Conservation (phyloP, 2,329 filamentous ascomycete species). For the Dothistroma septosporum region DNA sequence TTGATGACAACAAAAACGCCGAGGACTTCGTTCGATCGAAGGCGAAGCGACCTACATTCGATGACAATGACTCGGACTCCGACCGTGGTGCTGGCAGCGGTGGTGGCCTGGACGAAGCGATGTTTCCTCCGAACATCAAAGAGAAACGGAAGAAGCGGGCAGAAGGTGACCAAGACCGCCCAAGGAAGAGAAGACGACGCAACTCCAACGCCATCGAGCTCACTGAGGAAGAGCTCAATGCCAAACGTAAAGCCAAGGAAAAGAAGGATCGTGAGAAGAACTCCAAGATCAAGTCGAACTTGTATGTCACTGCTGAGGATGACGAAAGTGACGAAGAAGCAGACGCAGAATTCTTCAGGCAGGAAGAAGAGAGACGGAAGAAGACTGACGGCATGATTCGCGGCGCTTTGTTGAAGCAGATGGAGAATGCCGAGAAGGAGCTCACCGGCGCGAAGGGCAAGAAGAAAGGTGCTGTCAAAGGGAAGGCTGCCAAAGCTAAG, state of each 20-base stretch:
- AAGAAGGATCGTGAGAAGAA: slow-evolving; percentile 72
- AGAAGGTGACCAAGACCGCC: slow-evolving; percentile 34
- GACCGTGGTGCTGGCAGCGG: slow-evolving; percentile 38
- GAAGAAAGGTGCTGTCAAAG: slow-evolving; percentile 20
- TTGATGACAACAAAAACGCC: slow-evolving; percentile 70
- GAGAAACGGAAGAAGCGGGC: slow-evolving; percentile 20
- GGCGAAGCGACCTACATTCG: slow-evolving; percentile 53
- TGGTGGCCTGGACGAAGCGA: slow-evolving; percentile 23
- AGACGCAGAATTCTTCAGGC: slow-evolving; percentile 69
- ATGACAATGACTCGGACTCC: slow-evolving; percentile 57
- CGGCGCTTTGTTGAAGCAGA: slow-evolving; percentile 45
- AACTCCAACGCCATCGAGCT: slow-evolving; percentile 52
- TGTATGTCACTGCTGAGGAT: slow-evolving; percentile 78
- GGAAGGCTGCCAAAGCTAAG: slow-evolving; percentile 15
- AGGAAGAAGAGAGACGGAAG: slow-evolving; percentile 64
- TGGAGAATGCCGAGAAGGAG: slow-evolving; percentile 32
- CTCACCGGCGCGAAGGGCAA: slow-evolving; percentile 22
- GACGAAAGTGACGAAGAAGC: slow-evolving; percentile 81
- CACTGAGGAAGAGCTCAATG: slow-evolving; percentile 57
- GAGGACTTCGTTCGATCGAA: slow-evolving; percentile 77
- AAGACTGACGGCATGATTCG: slow-evolving; percentile 50
- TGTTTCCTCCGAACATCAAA: slow-evolving; percentile 32
- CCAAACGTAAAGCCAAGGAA: slow-evolving; percentile 58
- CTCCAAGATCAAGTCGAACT: slow-evolving; percentile 74
- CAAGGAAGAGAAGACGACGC: slow-evolving; percentile 55